Conservation (phyloP, 768 basidiomycete genomes). For the Hericium coralloides region DNA sequence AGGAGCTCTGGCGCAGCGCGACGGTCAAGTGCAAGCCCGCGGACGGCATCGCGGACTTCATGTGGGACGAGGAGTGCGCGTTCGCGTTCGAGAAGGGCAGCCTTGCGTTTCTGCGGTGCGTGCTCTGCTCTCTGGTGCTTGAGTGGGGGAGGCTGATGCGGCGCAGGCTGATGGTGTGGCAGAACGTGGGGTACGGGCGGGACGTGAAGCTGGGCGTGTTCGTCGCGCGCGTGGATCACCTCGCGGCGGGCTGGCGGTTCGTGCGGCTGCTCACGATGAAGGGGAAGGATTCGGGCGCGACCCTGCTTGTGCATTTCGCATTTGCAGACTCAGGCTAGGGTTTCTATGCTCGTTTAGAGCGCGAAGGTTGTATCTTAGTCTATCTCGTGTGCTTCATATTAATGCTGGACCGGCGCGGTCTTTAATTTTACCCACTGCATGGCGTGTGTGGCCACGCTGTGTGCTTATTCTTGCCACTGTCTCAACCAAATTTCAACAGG, state of each 20-base stretch:
- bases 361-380: neutral
- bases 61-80: conserved; percentile 31
- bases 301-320: conserved; percentile 22
- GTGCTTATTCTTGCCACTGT: no score
- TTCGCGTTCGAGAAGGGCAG: conserved; percentile 45
- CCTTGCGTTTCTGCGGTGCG: conserved; percentile 44
- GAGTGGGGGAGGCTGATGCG: neutral
- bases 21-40: conserved; percentile 27
- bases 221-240: conserved; percentile 39
- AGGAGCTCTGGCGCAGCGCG: conserved; percentile 36
- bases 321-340: neutral
- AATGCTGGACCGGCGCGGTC: no score
- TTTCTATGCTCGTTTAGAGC: neutral
- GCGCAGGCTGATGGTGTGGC: conserved; percentile 25
- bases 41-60: conserved; percentile 28
- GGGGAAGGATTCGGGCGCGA: conserved; percentile 32
- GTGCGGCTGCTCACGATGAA: conserved; percentile 40
- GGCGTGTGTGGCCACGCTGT: no score
- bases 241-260: conserved; percentile 40
- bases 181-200: conserved; percentile 33
- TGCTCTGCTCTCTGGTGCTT: neutral
- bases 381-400: neutral
- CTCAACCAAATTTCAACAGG: no score
- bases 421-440: no score
- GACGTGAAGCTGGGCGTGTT: conserved; percentile 43